These are phyloP conservation scores for Omphalotus guepiniiformis DNA, from an alignment of 768 basidiomycete species.

Conservation along the genomic window DNA sequence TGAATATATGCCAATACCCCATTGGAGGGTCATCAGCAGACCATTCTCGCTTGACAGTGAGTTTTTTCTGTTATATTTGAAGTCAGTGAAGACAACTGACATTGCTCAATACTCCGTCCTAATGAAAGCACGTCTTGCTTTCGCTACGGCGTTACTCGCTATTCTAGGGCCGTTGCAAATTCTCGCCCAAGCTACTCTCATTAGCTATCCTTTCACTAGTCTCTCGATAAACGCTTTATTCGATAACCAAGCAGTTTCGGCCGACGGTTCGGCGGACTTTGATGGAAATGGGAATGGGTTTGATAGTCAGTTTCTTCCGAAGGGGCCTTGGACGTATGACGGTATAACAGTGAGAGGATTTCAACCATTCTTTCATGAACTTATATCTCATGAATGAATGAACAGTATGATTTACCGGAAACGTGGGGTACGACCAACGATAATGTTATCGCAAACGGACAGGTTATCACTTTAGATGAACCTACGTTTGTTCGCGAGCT, in stretches of 20 bases:
- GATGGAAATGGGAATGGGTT: constrained; percentile 36
- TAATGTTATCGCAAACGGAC: constrained; percentile 41
- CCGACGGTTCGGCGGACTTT: constrained; percentile 34
- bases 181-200: constrained; percentile 1
- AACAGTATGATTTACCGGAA: constrained; percentile 39
- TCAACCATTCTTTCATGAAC: not conserved
- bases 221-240: constrained; percentile 28
- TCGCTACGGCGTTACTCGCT: too few relatives aligned
- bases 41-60: too few relatives aligned
- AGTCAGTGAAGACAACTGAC: too few relatives aligned
- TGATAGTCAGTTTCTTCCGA: constrained; percentile 35
- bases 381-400: not conserved
- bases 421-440: constrained; percentile 38
- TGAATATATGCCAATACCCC: too few relatives aligned
- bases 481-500: constrained; percentile 41
- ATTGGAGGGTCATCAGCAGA: too few relatives aligned
- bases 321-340: constrained; percentile 33
- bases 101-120: too few relatives aligned
- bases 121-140: too few relatives aligned
- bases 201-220: constrained; percentile 26
- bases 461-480: constrained; percentile 29
- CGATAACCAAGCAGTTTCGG: constrained; percentile 41
- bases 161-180: too few relatives aligned
- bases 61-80: too few relatives aligned
- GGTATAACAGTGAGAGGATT: constrained; percentile 31